These are phyloP conservation scores for Magnolia sinica DNA, from an alignment of 164 flowering plant genomes.

Conservation along the genomic window DNA sequence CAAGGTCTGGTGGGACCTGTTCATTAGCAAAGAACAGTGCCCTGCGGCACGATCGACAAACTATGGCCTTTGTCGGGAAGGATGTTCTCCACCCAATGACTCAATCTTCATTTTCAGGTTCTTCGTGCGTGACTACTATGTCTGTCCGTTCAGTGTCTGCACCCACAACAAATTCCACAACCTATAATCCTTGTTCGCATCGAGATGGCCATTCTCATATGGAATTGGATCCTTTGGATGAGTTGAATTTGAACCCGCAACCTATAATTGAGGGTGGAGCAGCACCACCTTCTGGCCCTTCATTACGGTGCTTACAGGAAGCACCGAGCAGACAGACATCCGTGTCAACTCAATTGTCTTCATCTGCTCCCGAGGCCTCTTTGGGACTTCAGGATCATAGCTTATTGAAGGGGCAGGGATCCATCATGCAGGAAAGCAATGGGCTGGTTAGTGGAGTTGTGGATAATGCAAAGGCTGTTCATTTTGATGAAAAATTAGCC, in stretches of 20 bases:
- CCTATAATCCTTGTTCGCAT: constrained; percentile 39
- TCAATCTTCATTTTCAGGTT: constrained; percentile 59
- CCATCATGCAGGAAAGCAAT: constrained; percentile 23
- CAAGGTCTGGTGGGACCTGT: constrained; percentile 43
- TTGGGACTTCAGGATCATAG: constrained; percentile 23
- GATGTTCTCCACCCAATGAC: constrained; percentile 47
- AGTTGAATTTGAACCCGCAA: constrained; percentile 30
- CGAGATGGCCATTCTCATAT: constrained; percentile 31
- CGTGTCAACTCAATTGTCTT: constrained; percentile 31
- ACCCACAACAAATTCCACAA: constrained; percentile 60
- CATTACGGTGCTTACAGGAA: constrained; percentile 27
- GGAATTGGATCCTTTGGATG: constrained; percentile 37
- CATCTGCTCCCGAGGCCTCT: constrained; percentile 24
- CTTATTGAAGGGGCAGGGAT: constrained; percentile 25
- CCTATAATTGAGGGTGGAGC: constrained; percentile 20
- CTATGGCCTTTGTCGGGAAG: constrained; percentile 46
- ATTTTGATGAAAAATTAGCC: constrained; percentile 25
- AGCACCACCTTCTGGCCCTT: constrained; percentile 27
- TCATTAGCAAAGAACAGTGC: constrained; percentile 36
- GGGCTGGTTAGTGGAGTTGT: constrained; percentile 7
- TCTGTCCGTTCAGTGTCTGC: constrained; percentile 68
- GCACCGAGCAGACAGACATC: constrained; percentile 23
- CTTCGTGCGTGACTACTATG: constrained; percentile 71
- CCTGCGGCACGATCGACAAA: constrained; percentile 40
- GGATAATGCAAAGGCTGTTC: constrained; percentile 23